phyloP scores from a whole-genome alignment of 805 yeast species.

The Candida verbasci region DNA sequence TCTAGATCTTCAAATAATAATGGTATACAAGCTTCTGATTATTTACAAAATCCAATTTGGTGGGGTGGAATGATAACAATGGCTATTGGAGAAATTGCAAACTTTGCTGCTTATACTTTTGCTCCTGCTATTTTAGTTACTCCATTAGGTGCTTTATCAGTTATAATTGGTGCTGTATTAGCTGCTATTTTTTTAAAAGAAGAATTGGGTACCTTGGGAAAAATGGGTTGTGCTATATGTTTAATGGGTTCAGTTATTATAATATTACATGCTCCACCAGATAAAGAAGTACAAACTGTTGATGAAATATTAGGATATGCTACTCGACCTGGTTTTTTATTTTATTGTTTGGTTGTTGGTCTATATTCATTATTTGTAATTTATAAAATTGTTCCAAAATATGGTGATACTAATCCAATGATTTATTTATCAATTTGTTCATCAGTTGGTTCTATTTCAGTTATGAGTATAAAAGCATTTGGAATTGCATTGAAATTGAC shows the following conservation, averaged over 20 bases:
- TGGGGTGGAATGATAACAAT: conserved; percentile 88
- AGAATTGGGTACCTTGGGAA: conserved; percentile 82
- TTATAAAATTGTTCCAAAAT: conserved; percentile 73
- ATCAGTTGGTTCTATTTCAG: conserved; percentile 84
- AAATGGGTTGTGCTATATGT: conserved; percentile 91
- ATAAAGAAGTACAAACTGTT: conserved; percentile 80
- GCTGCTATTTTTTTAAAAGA: conserved; percentile 84
- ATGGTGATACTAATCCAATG: conserved; percentile 81
- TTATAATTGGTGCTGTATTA: conserved; percentile 85
- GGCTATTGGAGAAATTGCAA: conserved; percentile 90
- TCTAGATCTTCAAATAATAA: conserved; percentile 51
- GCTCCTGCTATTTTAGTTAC: conserved; percentile 93
- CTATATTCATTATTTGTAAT: conserved; percentile 74
- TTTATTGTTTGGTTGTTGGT: conserved; percentile 60
- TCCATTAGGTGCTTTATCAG: conserved; percentile 86
- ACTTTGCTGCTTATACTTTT: conserved; percentile 91
- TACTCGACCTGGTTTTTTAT: conserved; percentile 67
- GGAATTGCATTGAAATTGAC: conserved; percentile 89
- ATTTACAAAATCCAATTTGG: conserved; percentile 84
- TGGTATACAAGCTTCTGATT: conserved; percentile 69
- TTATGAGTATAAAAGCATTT: conserved; percentile 89
- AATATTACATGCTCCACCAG: conserved; percentile 92
- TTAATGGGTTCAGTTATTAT: conserved; percentile 83
- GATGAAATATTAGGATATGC: conserved; percentile 85
- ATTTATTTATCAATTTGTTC: conserved; percentile 87